These are phyloP conservation scores for Marchantia polymorpha DNA, from an alignment of 225 moss, liverwort and hornwort genomes.

Conservation along the genomic window DNA sequence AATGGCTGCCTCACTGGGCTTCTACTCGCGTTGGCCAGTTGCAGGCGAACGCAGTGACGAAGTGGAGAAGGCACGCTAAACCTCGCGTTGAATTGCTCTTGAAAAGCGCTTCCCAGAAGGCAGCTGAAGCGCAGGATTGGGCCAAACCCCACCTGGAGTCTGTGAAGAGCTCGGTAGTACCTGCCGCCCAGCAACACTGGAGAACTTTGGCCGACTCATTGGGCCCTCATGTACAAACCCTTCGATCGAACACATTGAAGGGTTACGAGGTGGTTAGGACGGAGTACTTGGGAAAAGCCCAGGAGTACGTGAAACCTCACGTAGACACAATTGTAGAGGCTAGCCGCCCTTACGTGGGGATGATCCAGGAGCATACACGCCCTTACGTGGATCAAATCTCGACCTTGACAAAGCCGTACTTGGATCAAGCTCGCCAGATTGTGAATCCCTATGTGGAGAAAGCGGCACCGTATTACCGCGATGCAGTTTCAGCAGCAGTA, in stretches of 20 bases:
- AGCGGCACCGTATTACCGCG: conserved; percentile 59
- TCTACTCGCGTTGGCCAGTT: conserved; percentile 48
- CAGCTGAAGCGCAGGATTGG: conserved; percentile 46
- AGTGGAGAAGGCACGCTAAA: conserved; percentile 65
- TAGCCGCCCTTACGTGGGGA: conserved; percentile 57
- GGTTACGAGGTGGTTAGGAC: conserved; percentile 35
- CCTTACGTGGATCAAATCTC: conserved; percentile 68
- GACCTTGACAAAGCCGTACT: conserved; percentile 48
- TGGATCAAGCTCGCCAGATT: conserved; percentile 57
- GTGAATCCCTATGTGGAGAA: conserved; percentile 67
- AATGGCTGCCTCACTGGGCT: conserved; percentile 85
- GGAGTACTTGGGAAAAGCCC: conserved; percentile 39
- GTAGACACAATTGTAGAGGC: conserved; percentile 47
- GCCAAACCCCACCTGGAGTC: conserved; percentile 67
- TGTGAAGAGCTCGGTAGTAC: conserved; percentile 49
- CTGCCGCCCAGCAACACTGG: conserved; percentile 53
- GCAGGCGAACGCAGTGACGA: conserved; percentile 46
- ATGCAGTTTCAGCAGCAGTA: conserved; percentile 53
- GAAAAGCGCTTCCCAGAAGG: conserved; percentile 45
- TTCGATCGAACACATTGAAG: conserved; percentile 23
- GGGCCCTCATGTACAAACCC: conserved; percentile 51
- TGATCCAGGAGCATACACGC: conserved; percentile 60
- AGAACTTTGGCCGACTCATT: conserved; percentile 42
- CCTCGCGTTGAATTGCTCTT: conserved; percentile 56
- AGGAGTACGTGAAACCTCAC: conserved; percentile 33